Percentiles rank a stretch among this genome's conserved stretches.
Conservation (phyloP, 352 stramenopile species). For the Hyaloperonospora brassicae region DNA sequence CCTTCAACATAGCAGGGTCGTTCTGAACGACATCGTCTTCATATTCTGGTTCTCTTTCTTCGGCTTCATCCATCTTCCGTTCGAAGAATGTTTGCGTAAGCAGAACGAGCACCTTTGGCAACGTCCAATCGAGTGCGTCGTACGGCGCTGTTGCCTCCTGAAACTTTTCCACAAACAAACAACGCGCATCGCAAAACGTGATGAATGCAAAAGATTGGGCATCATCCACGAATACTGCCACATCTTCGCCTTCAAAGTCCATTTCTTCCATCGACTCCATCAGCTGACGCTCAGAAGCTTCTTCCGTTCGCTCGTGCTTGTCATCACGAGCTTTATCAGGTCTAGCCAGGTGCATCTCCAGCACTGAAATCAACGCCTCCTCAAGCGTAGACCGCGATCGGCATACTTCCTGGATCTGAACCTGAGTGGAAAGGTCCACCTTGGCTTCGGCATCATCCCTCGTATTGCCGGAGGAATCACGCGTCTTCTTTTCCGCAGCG, state of each 20-base stretch:
- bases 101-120: conserved; percentile 58
- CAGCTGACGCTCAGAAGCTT: conserved; percentile 8
- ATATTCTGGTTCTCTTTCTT: conserved; percentile 39
- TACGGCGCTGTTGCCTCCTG: conserved; percentile 46
- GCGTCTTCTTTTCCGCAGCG: conserved; percentile 24
- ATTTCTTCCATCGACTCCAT: conserved; percentile 59
- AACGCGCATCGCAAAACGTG: conserved; percentile 69
- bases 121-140: conserved; percentile 52
- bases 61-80: conserved; percentile 52
- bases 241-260: conserved; percentile 44
- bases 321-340: conserved; percentile 19
- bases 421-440: conserved; percentile 6
- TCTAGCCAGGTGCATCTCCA: conserved; percentile 71
- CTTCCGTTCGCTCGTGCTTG: conserved; percentile 27
- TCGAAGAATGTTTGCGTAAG: conserved; percentile 83
- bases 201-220: conserved; percentile 64
- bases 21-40: conserved; percentile 19
- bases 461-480: conserved; percentile 8
- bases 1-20: conserved; percentile 11
- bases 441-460: conserved; percentile 6
- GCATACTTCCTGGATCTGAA: conserved; percentile 40
- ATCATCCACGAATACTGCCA: conserved; percentile 48
- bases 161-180: conserved; percentile 82
- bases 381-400: conserved; percentile 39
- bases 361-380: conserved; percentile 48